These are phyloP conservation scores for Arthrinium phaeospermum DNA, from an alignment of 2,329 filamentous ascomycete species.

Conservation along the genomic window DNA sequence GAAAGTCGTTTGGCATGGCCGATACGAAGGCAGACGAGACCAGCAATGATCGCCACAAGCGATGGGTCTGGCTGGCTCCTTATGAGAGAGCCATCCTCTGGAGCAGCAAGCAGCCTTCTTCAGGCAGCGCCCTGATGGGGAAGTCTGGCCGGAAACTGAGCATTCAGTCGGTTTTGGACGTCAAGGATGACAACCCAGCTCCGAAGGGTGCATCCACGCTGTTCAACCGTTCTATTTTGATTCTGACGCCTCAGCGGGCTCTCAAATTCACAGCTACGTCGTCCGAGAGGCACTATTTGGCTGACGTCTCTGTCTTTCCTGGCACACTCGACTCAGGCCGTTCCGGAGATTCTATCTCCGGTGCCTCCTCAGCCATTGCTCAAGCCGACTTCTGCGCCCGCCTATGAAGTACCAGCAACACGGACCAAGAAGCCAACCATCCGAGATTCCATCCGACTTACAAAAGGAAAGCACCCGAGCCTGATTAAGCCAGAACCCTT, in stretches of 20 bases:
- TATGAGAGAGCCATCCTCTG: constrained; percentile 97
- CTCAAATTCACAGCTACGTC: constrained; percentile 91
- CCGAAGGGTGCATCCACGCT: constrained; percentile 71
- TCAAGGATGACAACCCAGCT: constrained; percentile 88
- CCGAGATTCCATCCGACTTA: constrained; percentile 86
- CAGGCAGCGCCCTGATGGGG: constrained; percentile 85
- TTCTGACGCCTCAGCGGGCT: constrained; percentile 89
- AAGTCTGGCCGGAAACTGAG: constrained; percentile 92
- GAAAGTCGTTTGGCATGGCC: constrained; percentile 86
- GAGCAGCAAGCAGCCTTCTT: constrained; percentile 96
- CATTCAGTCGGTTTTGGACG: constrained; percentile 96
- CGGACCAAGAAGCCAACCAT: constrained; percentile 63
- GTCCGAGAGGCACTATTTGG: constrained; percentile 90
- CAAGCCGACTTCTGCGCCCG: constrained; percentile 53
- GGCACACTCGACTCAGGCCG: constrained; percentile 82
- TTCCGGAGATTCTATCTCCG: constrained; percentile 71
- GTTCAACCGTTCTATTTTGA: constrained; percentile 94
- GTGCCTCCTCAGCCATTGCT: constrained; percentile 46
- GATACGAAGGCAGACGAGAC: constrained; percentile 73
- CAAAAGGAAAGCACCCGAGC: constrained; percentile 70
- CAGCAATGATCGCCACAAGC: constrained; percentile 83
- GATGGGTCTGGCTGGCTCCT: constrained; percentile 98
- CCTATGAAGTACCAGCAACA: constrained; percentile 55
- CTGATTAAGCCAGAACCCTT: constrained; percentile 37
- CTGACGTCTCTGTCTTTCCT: constrained; percentile 93